Percentiles rank a stretch among this genome's conserved stretches.
Evolutionary conservation across 441 rosid species (phyloP).

Genomic region (Gossypium schwendimanii): DNA sequence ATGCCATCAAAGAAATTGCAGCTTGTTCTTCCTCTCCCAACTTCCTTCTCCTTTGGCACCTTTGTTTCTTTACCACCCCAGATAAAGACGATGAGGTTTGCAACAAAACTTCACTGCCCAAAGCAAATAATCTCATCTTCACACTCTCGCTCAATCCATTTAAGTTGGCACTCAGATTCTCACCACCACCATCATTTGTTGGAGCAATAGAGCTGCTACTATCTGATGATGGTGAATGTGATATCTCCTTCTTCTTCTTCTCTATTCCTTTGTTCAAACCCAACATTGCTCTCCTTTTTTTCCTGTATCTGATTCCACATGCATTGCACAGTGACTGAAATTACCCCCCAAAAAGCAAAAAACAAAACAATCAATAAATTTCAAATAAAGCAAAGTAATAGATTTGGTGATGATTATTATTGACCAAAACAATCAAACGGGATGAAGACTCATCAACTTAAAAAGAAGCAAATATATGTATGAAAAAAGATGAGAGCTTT

Average conservation of each 20-base stretch:
- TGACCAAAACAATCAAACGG: neutral
- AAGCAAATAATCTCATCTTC: slow-evolving; percentile 30
- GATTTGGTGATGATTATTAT: neutral
- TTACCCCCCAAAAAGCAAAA: neutral
- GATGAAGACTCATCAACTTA: neutral
- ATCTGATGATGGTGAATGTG: neutral
- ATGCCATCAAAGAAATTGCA: slow-evolving; percentile 64
- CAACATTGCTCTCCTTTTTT: slow-evolving; percentile 36
- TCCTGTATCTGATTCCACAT: slow-evolving; percentile 77
- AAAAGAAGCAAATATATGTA: neutral
- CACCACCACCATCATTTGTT: neutral
- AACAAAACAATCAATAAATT: neutral
- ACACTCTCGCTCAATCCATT: slow-evolving; percentile 24
- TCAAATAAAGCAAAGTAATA: neutral
- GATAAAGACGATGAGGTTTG: slow-evolving; percentile 22
- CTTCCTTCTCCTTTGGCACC: slow-evolving; percentile 53
- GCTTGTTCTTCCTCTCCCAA: slow-evolving; percentile 77
- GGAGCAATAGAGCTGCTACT: neutral
- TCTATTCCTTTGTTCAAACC: slow-evolving; percentile 19
- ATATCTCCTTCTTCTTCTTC: slow-evolving; percentile 28
- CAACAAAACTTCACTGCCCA: slow-evolving; percentile 29
- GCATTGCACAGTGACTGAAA: slow-evolving; percentile 84
- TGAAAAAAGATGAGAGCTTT: neutral
- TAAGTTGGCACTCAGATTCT: neutral
- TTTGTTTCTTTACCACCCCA: slow-evolving; percentile 42